Base-by-base conservation (phyloP, 148 eudicot species). In the Camellia lanceoleosa region DNA sequence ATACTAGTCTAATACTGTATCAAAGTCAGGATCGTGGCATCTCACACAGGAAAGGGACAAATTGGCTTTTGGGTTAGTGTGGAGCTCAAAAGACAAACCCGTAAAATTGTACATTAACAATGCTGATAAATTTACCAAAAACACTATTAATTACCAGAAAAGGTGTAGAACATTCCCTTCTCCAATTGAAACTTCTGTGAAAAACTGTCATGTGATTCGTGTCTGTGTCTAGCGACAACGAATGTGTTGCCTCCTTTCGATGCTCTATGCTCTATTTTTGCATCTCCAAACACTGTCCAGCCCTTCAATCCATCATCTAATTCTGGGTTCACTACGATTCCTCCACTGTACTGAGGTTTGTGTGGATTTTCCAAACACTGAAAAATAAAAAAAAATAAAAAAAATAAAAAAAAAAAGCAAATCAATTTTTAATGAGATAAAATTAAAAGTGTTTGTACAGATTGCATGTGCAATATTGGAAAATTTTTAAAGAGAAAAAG, bases 301-400 rank as follows among this genome's bases (percentile, higher is more conserved):
- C 93, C 95, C 14, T 82, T 82, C 78, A 86, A 43, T 2, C 90
- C 91, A 2, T 82, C 76, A 54, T 86, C 79, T 9, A 88, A 44
- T 68, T 92, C 85, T 12, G 93, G 87, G 60, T 90, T 92, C 19
- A 75, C 70, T 0, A 88, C 81, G 3, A 90, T 83, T 18, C 96
- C 93, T 67, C 93, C 96, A 10, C 80, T 84, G 16, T 92, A 92
- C 46, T 89, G 96, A 42, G 96, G 85, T 51, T 77, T 77, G 9
- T 56, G 59, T n/a, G 93, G 96, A 3, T 76, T 79, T n/a, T 51
- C 88, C 84, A 90, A 73, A 78, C 96, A 92, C 93, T 90, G 80
- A n/a, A n/a, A n/a, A n/a, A n/a, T n/a, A n/a, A n/a, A n/a, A n/a
- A n/a, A n/a, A n/a, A n/a, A n/a, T n/a, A n/a, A n/a, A 5, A 81